A percentile compares a stretch with the other conserved stretches of the same genome.
phyloP scores from a whole-genome alignment of 306 rosid genomes.

The Trifolium repens region DNA sequence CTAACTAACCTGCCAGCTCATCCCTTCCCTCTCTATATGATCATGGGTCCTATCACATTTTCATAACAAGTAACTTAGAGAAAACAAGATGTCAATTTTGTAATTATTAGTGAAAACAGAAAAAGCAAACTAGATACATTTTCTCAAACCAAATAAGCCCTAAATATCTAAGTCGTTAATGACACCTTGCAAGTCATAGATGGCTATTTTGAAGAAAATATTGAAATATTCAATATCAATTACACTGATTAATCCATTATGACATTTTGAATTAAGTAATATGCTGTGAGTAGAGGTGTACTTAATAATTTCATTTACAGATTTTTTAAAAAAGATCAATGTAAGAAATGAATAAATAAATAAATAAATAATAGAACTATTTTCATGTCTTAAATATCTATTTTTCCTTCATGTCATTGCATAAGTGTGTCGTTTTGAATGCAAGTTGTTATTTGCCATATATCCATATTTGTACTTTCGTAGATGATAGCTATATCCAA shows the following conservation, averaged over 20 bases:
- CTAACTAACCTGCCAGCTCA: too few species aligned
- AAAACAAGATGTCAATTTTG: slow-evolving; percentile 3
- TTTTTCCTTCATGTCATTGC: slow-evolving; percentile 8
- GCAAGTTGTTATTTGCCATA: slow-evolving; percentile 11
- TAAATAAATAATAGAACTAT: not conserved
- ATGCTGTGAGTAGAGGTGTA: slow-evolving; percentile 17
- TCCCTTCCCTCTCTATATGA: too few species aligned
- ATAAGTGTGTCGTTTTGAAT: slow-evolving; percentile 5
- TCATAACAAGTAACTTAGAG: not conserved
- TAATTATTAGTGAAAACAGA: not conserved
- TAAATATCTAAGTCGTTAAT: not conserved
- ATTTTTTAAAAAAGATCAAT: not conserved
- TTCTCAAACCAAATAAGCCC: slow-evolving; percentile 5
- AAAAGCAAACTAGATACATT: not conserved
- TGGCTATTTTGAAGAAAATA: slow-evolving; percentile 20
- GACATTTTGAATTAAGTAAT: slow-evolving; percentile 18
- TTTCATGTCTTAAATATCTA: slow-evolving; percentile 18
- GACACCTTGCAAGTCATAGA: slow-evolving; percentile 3
- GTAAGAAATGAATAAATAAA: not conserved
- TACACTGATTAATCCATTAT: slow-evolving; percentile 10
- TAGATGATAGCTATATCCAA: slow-evolving; percentile 4
- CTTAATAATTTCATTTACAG: slow-evolving; percentile 2
- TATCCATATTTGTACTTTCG: slow-evolving; percentile 13
- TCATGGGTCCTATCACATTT: too few species aligned
- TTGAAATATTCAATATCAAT: slow-evolving; percentile 27